phyloP scores from a whole-genome alignment of 495 filamentous ascomycete species.

The Aspergillus hancockii region DNA sequence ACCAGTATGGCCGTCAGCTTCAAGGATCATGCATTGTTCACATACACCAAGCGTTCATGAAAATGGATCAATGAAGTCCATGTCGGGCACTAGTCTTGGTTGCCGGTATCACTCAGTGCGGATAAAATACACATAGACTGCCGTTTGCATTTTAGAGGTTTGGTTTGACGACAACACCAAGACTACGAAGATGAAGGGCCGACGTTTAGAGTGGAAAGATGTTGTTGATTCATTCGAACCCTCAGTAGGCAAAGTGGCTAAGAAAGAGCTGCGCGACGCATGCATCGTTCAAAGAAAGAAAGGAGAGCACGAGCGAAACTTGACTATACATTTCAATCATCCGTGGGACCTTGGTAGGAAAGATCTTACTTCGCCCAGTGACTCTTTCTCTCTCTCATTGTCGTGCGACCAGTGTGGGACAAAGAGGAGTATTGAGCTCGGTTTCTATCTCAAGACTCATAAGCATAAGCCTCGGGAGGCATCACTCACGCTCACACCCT shows the following conservation, averaged over 20 bases:
- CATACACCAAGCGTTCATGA: slow-evolving; percentile 34
- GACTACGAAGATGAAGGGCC: slow-evolving; percentile 28
- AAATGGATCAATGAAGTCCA: slow-evolving; percentile 41
- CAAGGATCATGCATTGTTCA: slow-evolving; percentile 28
- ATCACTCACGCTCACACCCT: slow-evolving; percentile 27
- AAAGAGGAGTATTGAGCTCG: slow-evolving; percentile 35
- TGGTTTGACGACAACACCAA: slow-evolving; percentile 31
- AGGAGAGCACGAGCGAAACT: slow-evolving; percentile 26
- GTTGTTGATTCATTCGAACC: slow-evolving; percentile 34
- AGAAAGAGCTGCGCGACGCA: background rate
- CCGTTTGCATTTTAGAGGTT: slow-evolving; percentile 36
- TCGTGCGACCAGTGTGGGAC: slow-evolving; percentile 32
- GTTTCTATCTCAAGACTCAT: slow-evolving; percentile 30
- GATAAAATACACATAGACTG: slow-evolving; percentile 30
- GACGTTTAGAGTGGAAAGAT: slow-evolving; percentile 30
- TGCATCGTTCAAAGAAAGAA: background rate
- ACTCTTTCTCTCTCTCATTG: slow-evolving; percentile 19
- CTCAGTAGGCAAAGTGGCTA: slow-evolving; percentile 22
- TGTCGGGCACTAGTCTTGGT: slow-evolving; percentile 38
- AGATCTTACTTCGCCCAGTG: slow-evolving; percentile 13
- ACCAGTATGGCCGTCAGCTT: slow-evolving; percentile 30
- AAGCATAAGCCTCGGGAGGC: slow-evolving; percentile 26
- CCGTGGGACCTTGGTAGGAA: slow-evolving; percentile 22
- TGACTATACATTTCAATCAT: slow-evolving; percentile 31
- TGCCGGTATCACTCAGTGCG: slow-evolving; percentile 38